phyloP scores from a whole-genome alignment of 78 protist genomes.

The Dictyostelium capitatum region DNA sequence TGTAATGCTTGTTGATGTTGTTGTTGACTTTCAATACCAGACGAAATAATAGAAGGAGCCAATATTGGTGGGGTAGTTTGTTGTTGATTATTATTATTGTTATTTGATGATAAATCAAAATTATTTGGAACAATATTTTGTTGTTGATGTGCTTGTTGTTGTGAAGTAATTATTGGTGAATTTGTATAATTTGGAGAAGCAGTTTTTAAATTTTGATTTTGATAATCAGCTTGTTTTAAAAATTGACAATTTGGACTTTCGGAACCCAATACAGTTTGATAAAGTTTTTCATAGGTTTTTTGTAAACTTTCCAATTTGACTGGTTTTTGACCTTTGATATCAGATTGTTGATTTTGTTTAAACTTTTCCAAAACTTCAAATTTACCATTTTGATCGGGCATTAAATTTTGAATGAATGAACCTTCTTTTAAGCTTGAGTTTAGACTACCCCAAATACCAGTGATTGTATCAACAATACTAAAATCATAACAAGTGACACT shows the following conservation, averaged over 20 bases:
- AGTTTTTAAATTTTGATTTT: constrained; percentile 16
- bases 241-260: constrained; percentile 5
- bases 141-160: neutral
- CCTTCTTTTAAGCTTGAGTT: constrained; percentile 14
- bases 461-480: constrained; percentile 46
- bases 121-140: no score
- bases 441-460: constrained; percentile 65
- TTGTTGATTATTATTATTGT: neutral
- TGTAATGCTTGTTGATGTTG: constrained; percentile 10
- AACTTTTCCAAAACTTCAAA: constrained; percentile 46
- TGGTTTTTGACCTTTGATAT: neutral
- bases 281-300: constrained; percentile 55
- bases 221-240: constrained; percentile 2
- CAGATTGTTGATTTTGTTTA: neutral
- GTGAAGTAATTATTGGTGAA: neutral
- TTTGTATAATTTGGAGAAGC: constrained; percentile 19
- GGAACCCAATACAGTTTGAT: constrained; percentile 15
- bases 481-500: constrained; percentile 70
- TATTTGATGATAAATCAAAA: neutral
- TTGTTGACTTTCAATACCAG: neutral
- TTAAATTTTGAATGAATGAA: constrained; percentile 18
- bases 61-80: neutral
- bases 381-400: constrained; percentile 47
- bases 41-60: neutral
- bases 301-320: constrained; percentile 39